Conservation (phyloP, 768 basidiomycete genomes). For the Exsudoporus frostii region DNA sequence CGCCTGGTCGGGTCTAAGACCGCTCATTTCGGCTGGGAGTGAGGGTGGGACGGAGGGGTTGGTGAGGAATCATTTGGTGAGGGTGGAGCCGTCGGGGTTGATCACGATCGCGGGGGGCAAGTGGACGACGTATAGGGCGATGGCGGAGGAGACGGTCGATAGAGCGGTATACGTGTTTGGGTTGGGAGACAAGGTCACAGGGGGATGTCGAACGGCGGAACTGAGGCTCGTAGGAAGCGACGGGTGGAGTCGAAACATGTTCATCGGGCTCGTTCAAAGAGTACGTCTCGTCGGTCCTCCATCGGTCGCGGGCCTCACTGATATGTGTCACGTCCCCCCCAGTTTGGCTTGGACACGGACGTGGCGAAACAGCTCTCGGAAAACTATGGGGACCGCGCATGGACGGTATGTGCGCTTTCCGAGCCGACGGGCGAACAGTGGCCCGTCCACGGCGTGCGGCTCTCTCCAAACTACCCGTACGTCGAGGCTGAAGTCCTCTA, state of each 20-base stretch:
- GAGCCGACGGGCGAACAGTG: conserved; percentile 72
- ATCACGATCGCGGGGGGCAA: conserved; percentile 96
- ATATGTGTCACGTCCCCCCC: background rate
- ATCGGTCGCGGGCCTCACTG: background rate
- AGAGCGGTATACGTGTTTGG: conserved; percentile 76
- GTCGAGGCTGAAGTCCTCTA: conserved; percentile 94
- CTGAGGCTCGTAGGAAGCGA: conserved; percentile 88
- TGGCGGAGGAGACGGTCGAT: conserved; percentile 96
- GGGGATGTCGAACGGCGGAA: conserved; percentile 73
- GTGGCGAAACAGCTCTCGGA: conserved; percentile 93
- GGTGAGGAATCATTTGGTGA: conserved; percentile 91
- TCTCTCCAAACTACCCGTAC: conserved; percentile 75
- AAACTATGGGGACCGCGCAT: conserved; percentile 94
- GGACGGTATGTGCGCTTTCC: conserved; percentile 85
- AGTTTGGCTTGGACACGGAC: conserved; percentile 90
- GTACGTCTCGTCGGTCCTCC: conserved; percentile 40
- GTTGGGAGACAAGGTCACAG: conserved; percentile 51
- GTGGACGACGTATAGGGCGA: conserved; percentile 96
- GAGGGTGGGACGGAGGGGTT: conserved; percentile 79
- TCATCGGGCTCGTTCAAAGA: conserved; percentile 90
- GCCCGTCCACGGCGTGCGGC: conserved; percentile 82
- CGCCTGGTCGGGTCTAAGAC: conserved; percentile 92
- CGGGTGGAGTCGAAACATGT: conserved; percentile 95
- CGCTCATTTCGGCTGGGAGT: conserved; percentile 79
- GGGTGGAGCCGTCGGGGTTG: conserved; percentile 75